Evolutionary conservation across 768 basidiomycete genomes (phyloP).

Genomic region (Leccinum rimulosum): DNA sequence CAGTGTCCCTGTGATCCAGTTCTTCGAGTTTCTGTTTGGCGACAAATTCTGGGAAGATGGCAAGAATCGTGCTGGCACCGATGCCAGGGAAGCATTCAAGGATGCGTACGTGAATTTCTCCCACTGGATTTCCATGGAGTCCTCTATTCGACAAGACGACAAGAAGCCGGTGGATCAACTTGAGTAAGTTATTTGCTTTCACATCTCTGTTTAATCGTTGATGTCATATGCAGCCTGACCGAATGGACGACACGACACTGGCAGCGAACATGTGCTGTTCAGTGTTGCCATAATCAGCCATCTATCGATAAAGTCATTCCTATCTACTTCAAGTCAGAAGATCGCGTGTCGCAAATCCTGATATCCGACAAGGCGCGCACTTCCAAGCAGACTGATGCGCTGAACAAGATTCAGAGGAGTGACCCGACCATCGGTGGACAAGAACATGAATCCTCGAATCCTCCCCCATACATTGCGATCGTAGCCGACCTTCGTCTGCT

Average conservation of each 20-base stretch:
- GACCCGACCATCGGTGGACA: not conserved
- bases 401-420: not conserved
- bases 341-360: not conserved
- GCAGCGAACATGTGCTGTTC: not conserved
- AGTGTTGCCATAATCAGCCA: not conserved
- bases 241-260: not conserved
- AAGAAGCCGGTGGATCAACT: not conserved
- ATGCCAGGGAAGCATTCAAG: too few species aligned
- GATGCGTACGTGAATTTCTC: too few species aligned
- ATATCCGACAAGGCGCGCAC: not conserved
- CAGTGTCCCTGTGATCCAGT: too few species aligned
- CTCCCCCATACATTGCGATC: not conserved
- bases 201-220: not conserved
- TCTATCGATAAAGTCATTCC: not conserved
- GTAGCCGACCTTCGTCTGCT: not conserved
- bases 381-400: not conserved
- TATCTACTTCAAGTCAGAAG: not conserved
- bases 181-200: not conserved
- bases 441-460: not conserved
- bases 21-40: too few species aligned
- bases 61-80: too few species aligned
- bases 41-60: too few species aligned
- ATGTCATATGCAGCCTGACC: not conserved
- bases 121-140: too few species aligned
- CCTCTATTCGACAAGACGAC: not conserved